Evolutionary conservation across 2,329 filamentous ascomycete genomes (phyloP).

Genomic region (Pseudovirgaria hyperparasitica): DNA sequence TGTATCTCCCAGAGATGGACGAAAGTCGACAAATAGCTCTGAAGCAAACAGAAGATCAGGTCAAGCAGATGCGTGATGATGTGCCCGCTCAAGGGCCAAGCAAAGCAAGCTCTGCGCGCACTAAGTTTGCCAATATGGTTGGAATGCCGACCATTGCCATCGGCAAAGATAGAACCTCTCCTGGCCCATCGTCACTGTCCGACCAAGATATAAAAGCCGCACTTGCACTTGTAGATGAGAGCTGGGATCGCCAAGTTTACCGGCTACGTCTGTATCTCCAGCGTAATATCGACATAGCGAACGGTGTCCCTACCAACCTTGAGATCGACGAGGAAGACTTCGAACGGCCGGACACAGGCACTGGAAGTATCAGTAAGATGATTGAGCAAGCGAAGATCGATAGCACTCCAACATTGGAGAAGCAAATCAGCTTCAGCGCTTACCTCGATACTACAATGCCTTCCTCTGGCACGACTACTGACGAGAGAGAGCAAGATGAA

Average conservation of each 20-base stretch:
- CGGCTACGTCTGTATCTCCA: constrained; percentile 33
- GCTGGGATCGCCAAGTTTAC: constrained; percentile 36
- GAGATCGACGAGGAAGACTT: constrained; percentile 34
- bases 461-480: too few species aligned
- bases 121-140: constrained; percentile 19
- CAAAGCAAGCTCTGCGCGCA: constrained; percentile 20
- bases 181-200: constrained; percentile 27
- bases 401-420: constrained; percentile 30
- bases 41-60: constrained; percentile 43
- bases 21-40: constrained; percentile 49
- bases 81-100: constrained; percentile 10
- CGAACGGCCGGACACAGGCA: constrained; percentile 28
- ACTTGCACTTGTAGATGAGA: constrained; percentile 33
- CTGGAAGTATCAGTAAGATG: constrained; percentile 24
- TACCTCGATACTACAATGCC: too few species aligned
- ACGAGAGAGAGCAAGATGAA: too few species aligned
- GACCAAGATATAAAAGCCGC: constrained; percentile 39
- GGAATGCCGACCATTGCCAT: constrained; percentile 9
- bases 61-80: constrained; percentile 38
- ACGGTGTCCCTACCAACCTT: constrained; percentile 29
- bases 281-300: constrained; percentile 33
- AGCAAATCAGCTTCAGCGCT: too few species aligned
- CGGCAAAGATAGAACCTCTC: constrained; percentile 5
- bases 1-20: constrained; percentile 51
- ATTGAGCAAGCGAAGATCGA: constrained; percentile 33